A percentile compares a stretch with the other conserved stretches of the same genome.
These are phyloP conservation scores for Perkinsus chesapeaki DNA, from an alignment of 169 alveolate genomes.

Conservation along the genomic window DNA sequence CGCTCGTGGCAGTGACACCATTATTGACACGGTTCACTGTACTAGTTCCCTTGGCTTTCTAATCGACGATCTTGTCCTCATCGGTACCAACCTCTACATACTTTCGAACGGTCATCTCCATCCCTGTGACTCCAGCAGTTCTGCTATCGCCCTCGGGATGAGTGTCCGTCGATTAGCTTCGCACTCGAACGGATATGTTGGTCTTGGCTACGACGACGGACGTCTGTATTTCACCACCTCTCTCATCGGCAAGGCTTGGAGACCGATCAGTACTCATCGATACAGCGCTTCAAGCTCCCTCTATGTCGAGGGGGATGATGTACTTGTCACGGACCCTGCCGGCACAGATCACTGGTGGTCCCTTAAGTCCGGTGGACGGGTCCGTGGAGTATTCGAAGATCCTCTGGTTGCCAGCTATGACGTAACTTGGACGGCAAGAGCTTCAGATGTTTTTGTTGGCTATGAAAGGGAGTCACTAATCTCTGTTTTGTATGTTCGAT, in stretches of 20 bases:
- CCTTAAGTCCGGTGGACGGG: background rate
- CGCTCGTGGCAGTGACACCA: background rate
- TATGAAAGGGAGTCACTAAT: background rate
- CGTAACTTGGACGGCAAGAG: background rate
- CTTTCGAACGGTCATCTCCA: background rate
- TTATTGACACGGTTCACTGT: background rate
- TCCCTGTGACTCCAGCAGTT: background rate
- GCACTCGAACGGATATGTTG: background rate
- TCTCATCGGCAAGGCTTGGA: background rate
- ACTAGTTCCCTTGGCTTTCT: background rate
- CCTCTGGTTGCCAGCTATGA: background rate
- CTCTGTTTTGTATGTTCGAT: background rate
- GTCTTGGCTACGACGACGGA: background rate
- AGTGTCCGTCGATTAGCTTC: background rate
- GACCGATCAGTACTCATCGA: background rate
- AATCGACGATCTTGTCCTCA: background rate
- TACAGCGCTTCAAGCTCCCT: background rate
- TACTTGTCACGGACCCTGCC: background rate
- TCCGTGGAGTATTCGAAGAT: background rate
- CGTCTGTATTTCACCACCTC: background rate
- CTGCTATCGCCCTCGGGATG: background rate
- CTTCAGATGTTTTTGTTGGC: background rate
- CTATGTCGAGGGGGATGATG: background rate
- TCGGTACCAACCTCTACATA: background rate
- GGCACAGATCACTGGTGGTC: background rate